Evolutionary conservation across 306 rosid genomes (phyloP).

Genomic region (Rosa multiflora): DNA sequence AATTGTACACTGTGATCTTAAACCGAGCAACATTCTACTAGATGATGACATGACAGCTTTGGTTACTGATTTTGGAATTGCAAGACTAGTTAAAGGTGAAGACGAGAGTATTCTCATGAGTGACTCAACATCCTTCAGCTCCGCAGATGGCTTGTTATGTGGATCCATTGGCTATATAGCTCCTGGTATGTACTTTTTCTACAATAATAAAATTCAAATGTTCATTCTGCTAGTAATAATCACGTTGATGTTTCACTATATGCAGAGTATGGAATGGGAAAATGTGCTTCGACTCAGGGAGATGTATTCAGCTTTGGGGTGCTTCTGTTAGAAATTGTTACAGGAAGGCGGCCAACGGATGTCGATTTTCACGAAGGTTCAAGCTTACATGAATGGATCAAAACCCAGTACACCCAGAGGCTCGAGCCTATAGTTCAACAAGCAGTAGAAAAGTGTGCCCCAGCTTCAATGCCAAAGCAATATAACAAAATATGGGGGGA

Average conservation of each 20-base stretch:
- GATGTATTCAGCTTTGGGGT: slow-evolving; percentile 90
- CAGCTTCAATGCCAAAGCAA: slow-evolving; percentile 30
- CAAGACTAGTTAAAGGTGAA: slow-evolving; percentile 56
- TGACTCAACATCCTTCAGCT: slow-evolving; percentile 52
- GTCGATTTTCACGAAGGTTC: slow-evolving; percentile 61
- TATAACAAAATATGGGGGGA: slow-evolving; percentile 39
- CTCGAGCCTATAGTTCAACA: slow-evolving; percentile 56
- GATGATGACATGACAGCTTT: slow-evolving; percentile 78
- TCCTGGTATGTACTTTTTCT: slow-evolving; percentile 58
- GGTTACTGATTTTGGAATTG: slow-evolving; percentile 90
- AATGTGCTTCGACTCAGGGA: slow-evolving; percentile 64
- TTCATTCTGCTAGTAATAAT: not conserved
- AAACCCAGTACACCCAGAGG: slow-evolving; percentile 54
- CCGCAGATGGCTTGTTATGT: slow-evolving; percentile 71
- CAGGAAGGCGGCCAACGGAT: slow-evolving; percentile 79
- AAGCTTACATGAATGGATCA: slow-evolving; percentile 79
- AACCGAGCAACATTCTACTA: slow-evolving; percentile 91
- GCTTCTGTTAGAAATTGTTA: slow-evolving; percentile 63
- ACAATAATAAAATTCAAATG: not conserved
- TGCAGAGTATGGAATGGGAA: slow-evolving; percentile 88
- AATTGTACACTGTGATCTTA: slow-evolving; percentile 89
- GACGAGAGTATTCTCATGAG: slow-evolving; percentile 21
- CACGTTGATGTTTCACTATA: not conserved
- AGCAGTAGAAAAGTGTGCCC: slow-evolving; percentile 46
- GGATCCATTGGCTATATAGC: slow-evolving; percentile 94